Percentiles rank a stretch among this genome's conserved stretches.
Evolutionary conservation across 2,329 filamentous ascomycete genomes (phyloP).

Genomic region (Fusarium zealandicum): DNA sequence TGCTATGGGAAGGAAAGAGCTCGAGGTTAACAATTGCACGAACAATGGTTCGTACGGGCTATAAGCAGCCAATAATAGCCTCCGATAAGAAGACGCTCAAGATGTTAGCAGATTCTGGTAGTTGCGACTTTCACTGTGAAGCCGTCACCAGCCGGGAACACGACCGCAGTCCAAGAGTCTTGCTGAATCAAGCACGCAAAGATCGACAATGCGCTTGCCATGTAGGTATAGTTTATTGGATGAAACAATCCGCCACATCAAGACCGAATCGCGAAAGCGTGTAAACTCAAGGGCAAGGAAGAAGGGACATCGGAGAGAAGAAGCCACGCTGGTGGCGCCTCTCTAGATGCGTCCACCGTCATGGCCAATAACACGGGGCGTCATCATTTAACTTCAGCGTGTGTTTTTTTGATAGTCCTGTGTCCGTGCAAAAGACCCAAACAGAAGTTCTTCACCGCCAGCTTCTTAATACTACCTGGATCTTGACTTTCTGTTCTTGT

Average conservation of each 20-base stretch:
- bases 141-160: conserved; percentile 8
- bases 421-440: too few species aligned
- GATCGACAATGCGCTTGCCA: conserved; percentile 14
- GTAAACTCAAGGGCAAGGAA: background rate
- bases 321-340: conserved; percentile 14
- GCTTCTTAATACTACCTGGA: conserved; percentile 12
- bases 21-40: too few species aligned
- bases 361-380: conserved; percentile 13
- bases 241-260: conserved; percentile 8
- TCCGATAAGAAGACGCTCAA: background rate
- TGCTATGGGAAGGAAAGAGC: conserved; percentile 1
- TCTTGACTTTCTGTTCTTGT: background rate
- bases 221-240: background rate
- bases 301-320: background rate
- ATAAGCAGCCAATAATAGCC: too few species aligned
- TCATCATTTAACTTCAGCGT: conserved; percentile 14
- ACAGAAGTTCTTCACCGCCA: conserved; percentile 23
- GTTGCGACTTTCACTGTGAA: conserved; percentile 2
- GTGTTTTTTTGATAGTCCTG: too few species aligned
- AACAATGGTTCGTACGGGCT: too few species aligned
- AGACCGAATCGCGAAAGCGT: background rate
- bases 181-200: conserved; percentile 3
- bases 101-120: background rate
- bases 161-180: conserved; percentile 10
- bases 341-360: conserved; percentile 1